Percentiles rank a stretch among this genome's conserved stretches.
phyloP scores from a whole-genome alignment of 345 rosid genomes.

The Bruguiera sexangula region DNA sequence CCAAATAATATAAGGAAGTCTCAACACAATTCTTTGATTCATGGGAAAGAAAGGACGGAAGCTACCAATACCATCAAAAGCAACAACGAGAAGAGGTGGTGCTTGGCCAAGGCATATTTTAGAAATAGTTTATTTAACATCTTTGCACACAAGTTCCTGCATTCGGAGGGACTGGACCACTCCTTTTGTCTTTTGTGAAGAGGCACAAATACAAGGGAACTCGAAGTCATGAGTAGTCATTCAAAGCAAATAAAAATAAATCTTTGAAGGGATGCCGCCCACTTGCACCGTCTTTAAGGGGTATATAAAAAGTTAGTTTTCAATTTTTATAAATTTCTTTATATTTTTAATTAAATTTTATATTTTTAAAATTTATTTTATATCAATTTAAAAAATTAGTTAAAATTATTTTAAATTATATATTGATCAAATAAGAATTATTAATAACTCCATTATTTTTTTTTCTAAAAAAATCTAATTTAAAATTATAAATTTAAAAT shows the following conservation, averaged over 20 bases:
- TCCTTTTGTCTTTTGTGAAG: neutral
- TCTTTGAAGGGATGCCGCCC: constrained; percentile 28
- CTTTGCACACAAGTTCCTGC: neutral
- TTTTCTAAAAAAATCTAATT: no score
- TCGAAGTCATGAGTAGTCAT: constrained; percentile 9
- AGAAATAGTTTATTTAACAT: neutral
- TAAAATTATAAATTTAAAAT: no score
- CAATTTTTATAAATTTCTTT: no score
- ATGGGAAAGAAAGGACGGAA: constrained; percentile 16
- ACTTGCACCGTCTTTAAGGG: neutral
- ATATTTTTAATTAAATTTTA: no score
- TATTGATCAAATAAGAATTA: no score
- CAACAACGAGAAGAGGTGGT: neutral
- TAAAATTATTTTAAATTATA: no score
- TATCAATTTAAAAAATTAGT: no score
- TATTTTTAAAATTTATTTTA: no score
- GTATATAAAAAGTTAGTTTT: no score
- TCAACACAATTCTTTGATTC: constrained; percentile 2
- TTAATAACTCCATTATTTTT: no score
- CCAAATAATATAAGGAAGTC: neutral
- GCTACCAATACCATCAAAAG: neutral
- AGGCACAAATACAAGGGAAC: no score
- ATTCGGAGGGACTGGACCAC: neutral
- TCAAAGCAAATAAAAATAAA: constrained; percentile 13
- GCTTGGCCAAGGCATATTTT: neutral